Conservation (phyloP, 2,329 filamentous ascomycete species). For the Ceratocystis colombiana region DNA sequence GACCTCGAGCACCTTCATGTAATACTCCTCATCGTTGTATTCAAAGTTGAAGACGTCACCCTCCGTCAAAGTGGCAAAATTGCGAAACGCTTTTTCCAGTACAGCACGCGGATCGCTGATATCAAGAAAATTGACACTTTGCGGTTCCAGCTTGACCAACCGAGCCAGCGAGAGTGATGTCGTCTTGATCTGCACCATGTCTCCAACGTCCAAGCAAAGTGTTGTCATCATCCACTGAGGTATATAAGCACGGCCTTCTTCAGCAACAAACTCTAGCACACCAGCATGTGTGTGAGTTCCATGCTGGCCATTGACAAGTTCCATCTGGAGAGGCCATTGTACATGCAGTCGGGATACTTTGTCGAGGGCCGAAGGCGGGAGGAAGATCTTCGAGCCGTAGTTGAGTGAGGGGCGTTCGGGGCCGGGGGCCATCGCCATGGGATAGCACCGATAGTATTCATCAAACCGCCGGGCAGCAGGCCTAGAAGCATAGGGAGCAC, state of each 20-base stretch:
- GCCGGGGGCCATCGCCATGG: conserved; percentile 85
- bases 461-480: conserved; percentile 69
- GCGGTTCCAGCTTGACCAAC: conserved; percentile 93
- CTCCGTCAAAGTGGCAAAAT: conserved; percentile 86
- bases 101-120: conserved; percentile 97
- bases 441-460: conserved; percentile 97
- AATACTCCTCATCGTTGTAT: conserved; percentile 91
- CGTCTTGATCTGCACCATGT: conserved; percentile 89
- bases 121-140: conserved; percentile 86
- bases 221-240: conserved; percentile 98
- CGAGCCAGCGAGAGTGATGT: conserved; percentile 83
- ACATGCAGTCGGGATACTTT: conserved; percentile 94
- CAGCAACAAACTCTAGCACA: conserved; percentile 93
- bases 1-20: conserved; percentile 86
- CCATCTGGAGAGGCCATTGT: conserved; percentile 93
- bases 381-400: conserved; percentile 93
- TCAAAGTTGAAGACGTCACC: conserved; percentile 92
- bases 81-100: conserved; percentile 89
- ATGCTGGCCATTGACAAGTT: conserved; percentile 80
- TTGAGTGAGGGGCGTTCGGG: conserved; percentile 82
- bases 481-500: conserved; percentile 34
- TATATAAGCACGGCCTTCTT: conserved; percentile 92
- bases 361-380: conserved; percentile 91
- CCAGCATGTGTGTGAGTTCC: conserved; percentile 79
- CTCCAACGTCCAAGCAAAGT: conserved; percentile 76